A percentile compares a stretch with the other conserved stretches of the same genome.
Evolutionary conservation across 108 stramenopile species (phyloP).

Genomic region (Seminavis robusta): DNA sequence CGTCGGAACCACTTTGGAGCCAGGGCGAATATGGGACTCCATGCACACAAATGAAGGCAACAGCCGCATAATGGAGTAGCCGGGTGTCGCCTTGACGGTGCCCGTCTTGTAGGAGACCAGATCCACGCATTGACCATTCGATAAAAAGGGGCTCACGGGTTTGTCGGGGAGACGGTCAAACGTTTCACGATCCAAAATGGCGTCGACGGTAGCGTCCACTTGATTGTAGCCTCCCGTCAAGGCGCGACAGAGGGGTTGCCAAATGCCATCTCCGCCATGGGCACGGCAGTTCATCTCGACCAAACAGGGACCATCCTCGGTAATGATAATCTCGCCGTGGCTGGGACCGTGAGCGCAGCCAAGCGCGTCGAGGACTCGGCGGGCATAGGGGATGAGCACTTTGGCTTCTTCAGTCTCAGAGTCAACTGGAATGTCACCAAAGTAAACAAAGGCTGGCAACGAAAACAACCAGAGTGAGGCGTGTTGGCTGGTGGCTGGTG

Average conservation of each 20-base stretch:
- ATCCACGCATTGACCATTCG: slow-evolving; percentile 28
- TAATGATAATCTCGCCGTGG: slow-evolving; percentile 73
- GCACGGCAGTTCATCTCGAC: slow-evolving; percentile 77
- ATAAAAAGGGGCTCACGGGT: slow-evolving; percentile 33
- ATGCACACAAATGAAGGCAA: slow-evolving; percentile 51
- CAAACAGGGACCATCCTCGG: slow-evolving; percentile 79
- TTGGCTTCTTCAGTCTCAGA: slow-evolving; percentile 35
- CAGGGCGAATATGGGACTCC: slow-evolving; percentile 29
- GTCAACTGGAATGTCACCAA: slow-evolving; percentile 51
- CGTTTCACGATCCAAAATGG: slow-evolving; percentile 63
- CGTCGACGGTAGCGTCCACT: slow-evolving; percentile 56
- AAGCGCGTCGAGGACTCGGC: slow-evolving; percentile 42
- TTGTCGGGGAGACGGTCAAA: slow-evolving; percentile 41
- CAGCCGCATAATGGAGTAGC: slow-evolving; percentile 41
- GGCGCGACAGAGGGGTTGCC: slow-evolving; percentile 55
- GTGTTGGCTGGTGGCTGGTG: slow-evolving; percentile 84
- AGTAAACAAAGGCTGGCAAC: slow-evolving; percentile 74
- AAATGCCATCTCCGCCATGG: slow-evolving; percentile 84
- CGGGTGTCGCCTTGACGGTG: slow-evolving; percentile 42
- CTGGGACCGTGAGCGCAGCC: slow-evolving; percentile 43
- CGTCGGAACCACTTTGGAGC: slow-evolving; percentile 40
- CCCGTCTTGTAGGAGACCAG: slow-evolving; percentile 49
- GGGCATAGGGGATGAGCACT: slow-evolving; percentile 54
- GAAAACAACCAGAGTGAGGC: slow-evolving; percentile 68
- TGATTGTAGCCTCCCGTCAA: slow-evolving; percentile 63